Conservation (phyloP, 768 basidiomycete genomes). For the Peribolospora kevripleyi region DNA sequence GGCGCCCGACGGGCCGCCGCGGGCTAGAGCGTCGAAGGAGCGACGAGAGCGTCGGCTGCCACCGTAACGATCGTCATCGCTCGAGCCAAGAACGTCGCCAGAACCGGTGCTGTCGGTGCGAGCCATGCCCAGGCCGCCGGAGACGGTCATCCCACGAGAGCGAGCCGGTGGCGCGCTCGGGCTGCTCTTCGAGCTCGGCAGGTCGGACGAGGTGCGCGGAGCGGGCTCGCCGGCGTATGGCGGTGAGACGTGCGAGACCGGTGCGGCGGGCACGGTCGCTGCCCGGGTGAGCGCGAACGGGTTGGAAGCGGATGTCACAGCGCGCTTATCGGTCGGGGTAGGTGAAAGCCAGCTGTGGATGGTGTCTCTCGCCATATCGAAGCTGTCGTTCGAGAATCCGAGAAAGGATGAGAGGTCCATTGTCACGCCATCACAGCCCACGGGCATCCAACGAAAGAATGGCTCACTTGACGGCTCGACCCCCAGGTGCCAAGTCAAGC, state of each 20-base stretch:
- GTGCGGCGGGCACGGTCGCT: not conserved
- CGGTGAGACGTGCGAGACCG: conserved; percentile 2
- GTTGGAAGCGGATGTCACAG: conserved; percentile 1
- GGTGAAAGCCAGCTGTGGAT: not conserved
- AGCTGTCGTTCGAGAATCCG: no score
- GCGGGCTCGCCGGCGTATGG: not conserved
- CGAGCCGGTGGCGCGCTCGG: not conserved
- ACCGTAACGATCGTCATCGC: not conserved
- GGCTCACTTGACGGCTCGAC: not conserved
- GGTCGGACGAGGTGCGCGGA: not conserved
- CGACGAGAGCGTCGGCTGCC: not conserved
- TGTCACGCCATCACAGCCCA: no score
- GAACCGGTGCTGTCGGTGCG: not conserved
- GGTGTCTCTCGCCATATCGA: no score
- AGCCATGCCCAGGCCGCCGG: not conserved
- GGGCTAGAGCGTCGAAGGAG: not conserved
- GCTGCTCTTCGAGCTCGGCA: not conserved
- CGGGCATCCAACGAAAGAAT: not conserved
- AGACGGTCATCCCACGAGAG: not conserved
- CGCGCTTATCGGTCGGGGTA: not conserved
- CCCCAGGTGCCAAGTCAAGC: conserved; percentile 29
- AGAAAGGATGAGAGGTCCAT: no score
- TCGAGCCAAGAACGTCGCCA: not conserved
- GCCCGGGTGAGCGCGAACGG: conserved; percentile 1
- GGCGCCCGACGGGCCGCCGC: not conserved